Conservation (phyloP, 2,329 filamentous ascomycete species). For the Lecanicillium sp. region DNA sequence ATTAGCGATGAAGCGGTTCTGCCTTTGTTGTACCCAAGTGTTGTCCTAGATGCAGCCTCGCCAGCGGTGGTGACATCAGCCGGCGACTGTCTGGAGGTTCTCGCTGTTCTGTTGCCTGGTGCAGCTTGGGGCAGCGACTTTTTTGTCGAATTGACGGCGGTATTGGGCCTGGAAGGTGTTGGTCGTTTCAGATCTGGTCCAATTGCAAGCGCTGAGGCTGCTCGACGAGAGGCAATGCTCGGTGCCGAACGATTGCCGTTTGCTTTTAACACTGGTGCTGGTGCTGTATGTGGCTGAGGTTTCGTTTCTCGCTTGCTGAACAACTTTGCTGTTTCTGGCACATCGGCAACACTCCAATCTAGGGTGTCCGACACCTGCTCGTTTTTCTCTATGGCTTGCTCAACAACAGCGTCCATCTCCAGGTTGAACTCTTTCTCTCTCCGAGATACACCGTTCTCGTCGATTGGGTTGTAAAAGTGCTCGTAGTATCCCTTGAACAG, state of each 20-base stretch:
- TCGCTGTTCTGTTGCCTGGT: no score
- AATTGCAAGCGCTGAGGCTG: slow-evolving; percentile 41
- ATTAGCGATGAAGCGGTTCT: slow-evolving; percentile 46
- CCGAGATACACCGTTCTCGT: slow-evolving; percentile 57
- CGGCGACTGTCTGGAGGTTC: no score
- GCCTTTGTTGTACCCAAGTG: slow-evolving; percentile 79
- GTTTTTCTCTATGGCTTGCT: slow-evolving; percentile 59
- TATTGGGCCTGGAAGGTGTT: slow-evolving; percentile 1
- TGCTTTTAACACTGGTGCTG: not conserved
- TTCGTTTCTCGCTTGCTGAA: not conserved
- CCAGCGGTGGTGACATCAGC: slow-evolving; percentile 47
- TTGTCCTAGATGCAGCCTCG: slow-evolving; percentile 65
- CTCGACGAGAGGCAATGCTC: slow-evolving; percentile 38
- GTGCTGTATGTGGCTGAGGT: not conserved
- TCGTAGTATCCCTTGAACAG: slow-evolving; percentile 54
- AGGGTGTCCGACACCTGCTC: slow-evolving; percentile 57
- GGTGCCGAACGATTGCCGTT: slow-evolving; percentile 4
- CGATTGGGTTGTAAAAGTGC: slow-evolving; percentile 54
- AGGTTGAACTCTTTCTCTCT: slow-evolving; percentile 54
- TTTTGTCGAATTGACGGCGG: slow-evolving; percentile 8
- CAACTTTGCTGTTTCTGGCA: slow-evolving; percentile 35
- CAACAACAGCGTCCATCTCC: slow-evolving; percentile 39
- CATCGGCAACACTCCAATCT: slow-evolving; percentile 51
- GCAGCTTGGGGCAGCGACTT: not conserved
- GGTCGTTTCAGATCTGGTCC: slow-evolving; percentile 12